Evolutionary conservation across 331 rosid species (phyloP).

Genomic region (Arachis monticola): DNA sequence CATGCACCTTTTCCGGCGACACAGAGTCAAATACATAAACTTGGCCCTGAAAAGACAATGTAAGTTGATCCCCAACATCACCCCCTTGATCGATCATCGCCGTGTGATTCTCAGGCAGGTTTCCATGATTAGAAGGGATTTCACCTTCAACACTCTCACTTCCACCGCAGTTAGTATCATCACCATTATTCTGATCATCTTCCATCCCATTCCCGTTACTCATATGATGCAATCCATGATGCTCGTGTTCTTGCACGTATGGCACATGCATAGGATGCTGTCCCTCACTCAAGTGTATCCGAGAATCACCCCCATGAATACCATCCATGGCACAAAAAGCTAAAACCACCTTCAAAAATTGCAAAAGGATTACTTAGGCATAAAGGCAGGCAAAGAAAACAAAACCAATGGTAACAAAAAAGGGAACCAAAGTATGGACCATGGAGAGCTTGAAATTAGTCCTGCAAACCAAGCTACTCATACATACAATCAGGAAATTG

Average conservation of each 20-base stretch:
- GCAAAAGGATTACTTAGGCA: conserved; percentile 18
- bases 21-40: conserved; percentile 75
- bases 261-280: conserved; percentile 57
- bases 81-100: conserved; percentile 52
- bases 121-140: conserved; percentile 58
- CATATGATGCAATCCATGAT: conserved; percentile 62
- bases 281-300: conserved; percentile 52
- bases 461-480: conserved; percentile 13
- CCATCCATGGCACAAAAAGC: conserved; percentile 57
- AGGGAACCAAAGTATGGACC: conserved; percentile 2
- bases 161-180: conserved; percentile 44
- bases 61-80: conserved; percentile 69
- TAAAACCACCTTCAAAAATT: conserved; percentile 37
- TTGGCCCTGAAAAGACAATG: conserved; percentile 79
- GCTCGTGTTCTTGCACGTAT: conserved; percentile 65
- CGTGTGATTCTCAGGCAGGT: conserved; percentile 48
- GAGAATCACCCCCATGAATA: conserved; percentile 54
- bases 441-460: not conserved
- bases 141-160: conserved; percentile 59
- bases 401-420: not conserved
- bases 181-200: conserved; percentile 54
- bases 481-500: conserved; percentile 12
- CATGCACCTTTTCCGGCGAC: conserved; percentile 73
- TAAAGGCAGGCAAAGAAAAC: conserved; percentile 10
- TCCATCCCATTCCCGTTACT: conserved; percentile 62